Conservation (phyloP, 352 stramenopile species). For the Phytophthora melonis region DNA sequence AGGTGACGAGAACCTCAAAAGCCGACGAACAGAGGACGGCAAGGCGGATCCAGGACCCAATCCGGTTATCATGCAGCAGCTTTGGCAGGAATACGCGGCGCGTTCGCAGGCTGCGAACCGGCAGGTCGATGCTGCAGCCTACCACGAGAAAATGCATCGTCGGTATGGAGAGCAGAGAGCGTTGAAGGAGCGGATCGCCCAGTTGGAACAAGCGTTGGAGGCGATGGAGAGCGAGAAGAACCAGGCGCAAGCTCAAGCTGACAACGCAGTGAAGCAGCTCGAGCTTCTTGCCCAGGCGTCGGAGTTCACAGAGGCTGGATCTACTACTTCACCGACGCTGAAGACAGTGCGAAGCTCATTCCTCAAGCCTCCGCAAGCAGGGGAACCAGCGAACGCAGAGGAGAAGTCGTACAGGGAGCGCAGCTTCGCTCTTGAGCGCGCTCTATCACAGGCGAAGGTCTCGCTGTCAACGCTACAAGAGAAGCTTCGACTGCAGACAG, state of each 20-base stretch:
- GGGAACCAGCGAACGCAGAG: slow-evolving; percentile 31
- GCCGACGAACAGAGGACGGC: neutral
- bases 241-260: slow-evolving; percentile 36
- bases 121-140: slow-evolving; percentile 52
- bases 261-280: slow-evolving; percentile 24
- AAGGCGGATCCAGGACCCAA: slow-evolving; percentile 30
- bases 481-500: slow-evolving; percentile 38
- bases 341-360: slow-evolving; percentile 18
- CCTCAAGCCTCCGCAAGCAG: slow-evolving; percentile 13
- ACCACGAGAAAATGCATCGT: slow-evolving; percentile 80
- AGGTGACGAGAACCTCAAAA: slow-evolving; percentile 8
- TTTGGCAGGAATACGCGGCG: slow-evolving; percentile 72
- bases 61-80: slow-evolving; percentile 54
- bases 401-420: slow-evolving; percentile 59
- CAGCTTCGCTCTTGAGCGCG: slow-evolving; percentile 65
- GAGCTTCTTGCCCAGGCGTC: slow-evolving; percentile 20
- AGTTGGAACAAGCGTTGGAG: slow-evolving; percentile 58
- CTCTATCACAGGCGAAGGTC: slow-evolving; percentile 54
- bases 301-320: slow-evolving; percentile 9
- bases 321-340: slow-evolving; percentile 15
- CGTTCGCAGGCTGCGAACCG: slow-evolving; percentile 55
- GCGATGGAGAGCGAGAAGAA: slow-evolving; percentile 45
- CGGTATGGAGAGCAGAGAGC: slow-evolving; percentile 71
- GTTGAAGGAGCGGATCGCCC: slow-evolving; percentile 57
- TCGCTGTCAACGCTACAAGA: slow-evolving; percentile 44